Evolutionary conservation across 148 eudicot species (phyloP), one percentile per base, ranked within the genome.

Genomic region (Hydrangea macrophylla): DNA sequence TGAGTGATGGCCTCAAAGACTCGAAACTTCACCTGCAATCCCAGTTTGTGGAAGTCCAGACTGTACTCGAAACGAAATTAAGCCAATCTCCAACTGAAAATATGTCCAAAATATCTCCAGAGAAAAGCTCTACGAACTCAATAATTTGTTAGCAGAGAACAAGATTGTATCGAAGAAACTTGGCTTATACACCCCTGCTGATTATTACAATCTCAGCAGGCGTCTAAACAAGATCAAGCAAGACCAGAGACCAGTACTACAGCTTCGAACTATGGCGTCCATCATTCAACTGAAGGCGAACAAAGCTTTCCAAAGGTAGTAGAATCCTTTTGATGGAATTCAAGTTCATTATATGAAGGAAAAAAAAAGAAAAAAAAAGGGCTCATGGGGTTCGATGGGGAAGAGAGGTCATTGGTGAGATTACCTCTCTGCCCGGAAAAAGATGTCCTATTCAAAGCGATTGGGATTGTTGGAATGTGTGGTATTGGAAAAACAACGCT

Each of bases 401-500:
- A 59, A 25, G 51, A 27, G 31, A 24, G 37, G 48, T 60, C 64
- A 27, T 32, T 78, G 45, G 70, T 55, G 68, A 65, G 75, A 55
- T 31, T 65, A 5, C 61, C 74, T 17, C 42, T 64, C 24, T 17
- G 23, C 8, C 7, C 20, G n/a, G 24, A 70, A 4, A 10, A 20
- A 1, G 24, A 36, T 23, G 53, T 10, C 1, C 9, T 25, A 3
- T 67, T 68, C 31, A 45, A 26, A 69, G 75, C 67, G 0, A 55
- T 74, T 55, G 78, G 75, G 32, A 30, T 79, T 39, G 55, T 65
- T 12, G 82, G 82, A 18, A 68, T 75, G 64, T 26, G 79, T 1
- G 82, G 82, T 12, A 31, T 75, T 5, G 82, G 82, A 5, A 79
- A 79, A 37, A 79, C 82, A 0, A 71, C 82, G 9, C 73, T 79